These are phyloP conservation scores for Fusarium sp. DNA, from an alignment of 2,329 filamentous ascomycete species.

Conservation along the genomic window DNA sequence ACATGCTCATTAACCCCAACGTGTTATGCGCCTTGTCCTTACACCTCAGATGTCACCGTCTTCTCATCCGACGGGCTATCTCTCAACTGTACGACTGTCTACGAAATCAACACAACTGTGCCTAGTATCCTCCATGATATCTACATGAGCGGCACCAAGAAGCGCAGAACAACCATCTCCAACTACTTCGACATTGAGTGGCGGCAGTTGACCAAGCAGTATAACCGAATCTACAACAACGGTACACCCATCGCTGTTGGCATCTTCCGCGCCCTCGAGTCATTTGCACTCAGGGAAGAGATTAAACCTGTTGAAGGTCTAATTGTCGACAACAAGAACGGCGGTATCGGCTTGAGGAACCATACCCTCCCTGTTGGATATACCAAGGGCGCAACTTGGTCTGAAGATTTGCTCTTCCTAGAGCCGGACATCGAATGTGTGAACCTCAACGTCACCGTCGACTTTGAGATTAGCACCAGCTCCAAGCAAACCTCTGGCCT, in stretches of 20 bases:
- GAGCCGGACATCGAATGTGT: constrained; percentile 56
- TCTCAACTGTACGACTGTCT: constrained; percentile 23
- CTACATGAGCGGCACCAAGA: constrained; percentile 33
- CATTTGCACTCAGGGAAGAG: constrained; percentile 46
- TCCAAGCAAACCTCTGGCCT: constrained; percentile 6
- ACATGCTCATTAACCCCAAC: constrained; percentile 42
- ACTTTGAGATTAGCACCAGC: constrained; percentile 47
- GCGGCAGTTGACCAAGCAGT: constrained; percentile 47
- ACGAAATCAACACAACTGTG: constrained; percentile 40
- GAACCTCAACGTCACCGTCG: constrained; percentile 53
- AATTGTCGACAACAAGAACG: constrained; percentile 52
- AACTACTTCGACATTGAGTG: constrained; percentile 36
- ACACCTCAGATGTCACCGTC: constrained; percentile 26
- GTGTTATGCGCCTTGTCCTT: constrained; percentile 40
- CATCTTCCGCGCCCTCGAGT: constrained; percentile 25
- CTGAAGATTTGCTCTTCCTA: constrained; percentile 57
- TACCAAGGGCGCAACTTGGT: constrained; percentile 52
- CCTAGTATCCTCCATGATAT: constrained; percentile 37
- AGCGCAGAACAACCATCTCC: constrained; percentile 24
- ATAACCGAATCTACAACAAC: constrained; percentile 42
- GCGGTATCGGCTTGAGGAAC: constrained; percentile 56
- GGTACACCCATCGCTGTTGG: constrained; percentile 45
- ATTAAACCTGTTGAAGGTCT: constrained; percentile 53
- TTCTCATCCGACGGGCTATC: constrained; percentile 38
- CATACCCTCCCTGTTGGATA: constrained; percentile 50